Evolutionary conservation across 306 rosid species (phyloP).

Genomic region (Mucuna pruriens): DNA sequence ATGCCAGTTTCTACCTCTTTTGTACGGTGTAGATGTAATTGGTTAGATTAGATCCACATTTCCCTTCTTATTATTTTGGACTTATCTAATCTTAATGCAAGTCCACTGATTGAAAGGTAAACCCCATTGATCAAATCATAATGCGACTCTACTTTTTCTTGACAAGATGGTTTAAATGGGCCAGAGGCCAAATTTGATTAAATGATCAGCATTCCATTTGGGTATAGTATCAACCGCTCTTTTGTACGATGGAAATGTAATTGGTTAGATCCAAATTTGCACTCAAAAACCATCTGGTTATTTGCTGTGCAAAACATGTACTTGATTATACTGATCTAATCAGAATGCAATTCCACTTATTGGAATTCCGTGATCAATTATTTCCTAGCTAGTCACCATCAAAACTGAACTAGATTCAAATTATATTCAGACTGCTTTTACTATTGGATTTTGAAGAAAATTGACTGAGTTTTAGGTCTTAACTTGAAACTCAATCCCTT

Average conservation of each 20-base stretch:
- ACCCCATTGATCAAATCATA: neutral
- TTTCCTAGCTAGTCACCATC: conserved; percentile 29
- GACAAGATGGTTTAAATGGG: conserved; percentile 1
- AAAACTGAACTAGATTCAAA: neutral
- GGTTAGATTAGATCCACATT: neutral
- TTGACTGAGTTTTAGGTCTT: neutral
- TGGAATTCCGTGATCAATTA: conserved; percentile 10
- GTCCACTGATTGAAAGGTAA: neutral
- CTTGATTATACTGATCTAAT: neutral
- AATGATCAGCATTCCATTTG: neutral
- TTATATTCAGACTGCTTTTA: neutral
- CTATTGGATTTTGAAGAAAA: conserved; percentile 19
- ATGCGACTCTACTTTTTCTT: neutral
- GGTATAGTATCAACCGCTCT: neutral
- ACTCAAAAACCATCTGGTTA: conserved; percentile 6
- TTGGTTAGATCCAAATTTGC: conserved; percentile 4
- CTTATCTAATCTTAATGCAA: neutral
- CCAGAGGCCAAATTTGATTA: neutral
- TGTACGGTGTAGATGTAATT: neutral
- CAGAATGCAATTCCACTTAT: neutral
- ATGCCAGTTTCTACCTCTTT: neutral
- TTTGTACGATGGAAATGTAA: neutral
- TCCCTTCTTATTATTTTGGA: neutral
- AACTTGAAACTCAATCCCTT: neutral
- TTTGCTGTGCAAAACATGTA: conserved; percentile 2